Percentiles rank a stretch among this genome's conserved stretches.
phyloP scores from a whole-genome alignment of 2,329 filamentous ascomycete genomes.

The Fusarium coicis region DNA sequence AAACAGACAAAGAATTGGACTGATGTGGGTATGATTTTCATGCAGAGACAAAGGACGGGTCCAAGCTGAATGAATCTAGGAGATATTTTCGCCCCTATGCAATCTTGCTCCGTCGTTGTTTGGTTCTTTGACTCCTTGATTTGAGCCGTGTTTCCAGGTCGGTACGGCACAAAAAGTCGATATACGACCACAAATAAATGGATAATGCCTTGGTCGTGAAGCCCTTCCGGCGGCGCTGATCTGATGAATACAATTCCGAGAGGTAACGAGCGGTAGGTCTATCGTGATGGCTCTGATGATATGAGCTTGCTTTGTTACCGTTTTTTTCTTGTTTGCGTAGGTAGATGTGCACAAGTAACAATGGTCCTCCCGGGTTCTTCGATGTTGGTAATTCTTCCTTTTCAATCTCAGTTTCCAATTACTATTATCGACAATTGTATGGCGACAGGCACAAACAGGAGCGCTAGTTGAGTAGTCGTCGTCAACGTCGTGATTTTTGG shows the following conservation, averaged over 20 bases:
- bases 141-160: slow-evolving; percentile 3
- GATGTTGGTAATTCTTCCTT: slow-evolving; percentile 5
- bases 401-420: slow-evolving; percentile 30
- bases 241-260: slow-evolving; percentile 9
- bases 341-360: neutral
- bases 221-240: slow-evolving; percentile 11
- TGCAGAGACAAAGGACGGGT: slow-evolving; percentile 18
- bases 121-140: neutral
- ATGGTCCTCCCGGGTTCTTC: slow-evolving; percentile 6
- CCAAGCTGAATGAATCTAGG: slow-evolving; percentile 12
- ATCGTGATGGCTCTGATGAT: slow-evolving; percentile 17
- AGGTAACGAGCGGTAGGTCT: slow-evolving; percentile 30
- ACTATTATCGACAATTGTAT: slow-evolving; percentile 45
- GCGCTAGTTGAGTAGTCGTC: slow-evolving; percentile 32
- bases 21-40: slow-evolving; percentile 7
- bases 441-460: slow-evolving; percentile 39
- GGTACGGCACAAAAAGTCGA: slow-evolving; percentile 4
- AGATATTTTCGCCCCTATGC: slow-evolving; percentile 33
- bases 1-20: slow-evolving; percentile 20
- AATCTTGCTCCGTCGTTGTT: slow-evolving; percentile 23
- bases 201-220: slow-evolving; percentile 20
- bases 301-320: neutral
- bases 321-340: neutral
- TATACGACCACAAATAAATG: slow-evolving; percentile 25
- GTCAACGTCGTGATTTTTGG: slow-evolving; percentile 31